phyloP scores from a whole-genome alignment of 208 protist genomes.

The Trypanosoma rangeli region DNA sequence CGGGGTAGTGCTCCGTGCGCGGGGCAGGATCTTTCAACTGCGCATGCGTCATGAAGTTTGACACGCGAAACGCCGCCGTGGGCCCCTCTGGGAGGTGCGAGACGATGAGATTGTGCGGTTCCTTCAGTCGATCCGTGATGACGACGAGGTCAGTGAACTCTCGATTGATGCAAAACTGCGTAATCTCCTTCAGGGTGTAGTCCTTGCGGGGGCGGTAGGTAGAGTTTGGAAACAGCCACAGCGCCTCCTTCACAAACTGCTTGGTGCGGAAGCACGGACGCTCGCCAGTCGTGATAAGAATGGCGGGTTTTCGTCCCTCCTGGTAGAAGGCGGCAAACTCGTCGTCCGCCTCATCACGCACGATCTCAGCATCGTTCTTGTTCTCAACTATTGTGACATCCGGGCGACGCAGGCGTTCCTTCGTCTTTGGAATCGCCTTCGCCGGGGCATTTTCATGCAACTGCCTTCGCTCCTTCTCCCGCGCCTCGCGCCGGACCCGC shows the following conservation, averaged over 20 bases:
- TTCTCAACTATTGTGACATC: conserved; percentile 82
- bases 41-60: conserved; percentile 78
- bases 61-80: conserved; percentile 87
- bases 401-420: conserved; percentile 75
- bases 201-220: conserved; percentile 83
- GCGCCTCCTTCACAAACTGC: conserved; percentile 87
- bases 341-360: conserved; percentile 88
- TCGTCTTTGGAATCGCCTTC: conserved; percentile 87
- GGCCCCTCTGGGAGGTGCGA: conserved; percentile 90
- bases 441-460: conserved; percentile 71
- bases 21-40: conserved; percentile 81
- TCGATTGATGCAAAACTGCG: conserved; percentile 88
- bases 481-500: conserved; percentile 74
- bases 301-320: conserved; percentile 62
- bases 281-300: conserved; percentile 90
- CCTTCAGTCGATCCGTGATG: conserved; percentile 83
- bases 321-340: conserved; percentile 86
- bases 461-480: conserved; percentile 71
- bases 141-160: conserved; percentile 91
- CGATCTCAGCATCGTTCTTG: conserved; percentile 74
- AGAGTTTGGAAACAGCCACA: conserved; percentile 88
- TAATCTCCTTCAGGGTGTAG: conserved; percentile 93
- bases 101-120: conserved; percentile 86
- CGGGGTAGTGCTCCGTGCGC: conserved; percentile 91
- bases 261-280: conserved; percentile 83